These are phyloP conservation scores for Globisporangium splendens DNA, from an alignment of 352 stramenopile species.

Conservation along the genomic window DNA sequence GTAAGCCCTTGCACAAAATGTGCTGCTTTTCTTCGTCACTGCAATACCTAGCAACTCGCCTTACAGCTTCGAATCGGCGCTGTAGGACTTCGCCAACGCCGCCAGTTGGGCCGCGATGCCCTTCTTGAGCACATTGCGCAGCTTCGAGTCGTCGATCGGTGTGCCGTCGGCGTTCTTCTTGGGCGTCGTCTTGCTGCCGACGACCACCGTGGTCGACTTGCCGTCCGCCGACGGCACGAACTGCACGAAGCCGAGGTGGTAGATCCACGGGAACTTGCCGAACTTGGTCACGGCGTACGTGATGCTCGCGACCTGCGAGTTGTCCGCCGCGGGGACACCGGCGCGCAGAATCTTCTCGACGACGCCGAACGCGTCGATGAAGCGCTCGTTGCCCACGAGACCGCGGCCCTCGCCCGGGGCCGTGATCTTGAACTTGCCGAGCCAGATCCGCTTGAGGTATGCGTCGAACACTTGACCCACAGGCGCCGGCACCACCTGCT, in stretches of 20 bases:
- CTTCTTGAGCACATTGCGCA: not conserved
- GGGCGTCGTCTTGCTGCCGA: not conserved
- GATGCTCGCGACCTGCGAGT: not conserved
- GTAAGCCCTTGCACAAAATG: no score
- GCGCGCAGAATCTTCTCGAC: not conserved
- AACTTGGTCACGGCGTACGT: not conserved
- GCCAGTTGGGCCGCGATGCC: not conserved
- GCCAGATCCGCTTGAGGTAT: not conserved
- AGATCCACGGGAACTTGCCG: not conserved
- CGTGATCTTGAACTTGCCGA: not conserved
- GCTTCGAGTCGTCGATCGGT: conserved; percentile 1
- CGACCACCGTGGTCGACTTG: not conserved
- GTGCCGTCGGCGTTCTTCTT: not conserved
- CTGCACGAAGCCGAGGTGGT: not conserved
- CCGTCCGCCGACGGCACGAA: not conserved
- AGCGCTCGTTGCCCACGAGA: not conserved
- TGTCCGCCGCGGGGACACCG: not conserved
- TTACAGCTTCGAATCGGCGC: not conserved
- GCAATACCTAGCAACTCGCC: no score
- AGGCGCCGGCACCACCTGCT: not conserved
- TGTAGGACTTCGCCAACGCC: not conserved
- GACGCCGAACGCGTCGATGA: not conserved
- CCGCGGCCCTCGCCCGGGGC: no score
- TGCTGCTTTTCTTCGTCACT: no score
- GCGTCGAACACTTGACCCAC: not conserved